Evolutionary conservation across 495 filamentous ascomycete genomes (phyloP).

Genomic region (Neurospora sp.): DNA sequence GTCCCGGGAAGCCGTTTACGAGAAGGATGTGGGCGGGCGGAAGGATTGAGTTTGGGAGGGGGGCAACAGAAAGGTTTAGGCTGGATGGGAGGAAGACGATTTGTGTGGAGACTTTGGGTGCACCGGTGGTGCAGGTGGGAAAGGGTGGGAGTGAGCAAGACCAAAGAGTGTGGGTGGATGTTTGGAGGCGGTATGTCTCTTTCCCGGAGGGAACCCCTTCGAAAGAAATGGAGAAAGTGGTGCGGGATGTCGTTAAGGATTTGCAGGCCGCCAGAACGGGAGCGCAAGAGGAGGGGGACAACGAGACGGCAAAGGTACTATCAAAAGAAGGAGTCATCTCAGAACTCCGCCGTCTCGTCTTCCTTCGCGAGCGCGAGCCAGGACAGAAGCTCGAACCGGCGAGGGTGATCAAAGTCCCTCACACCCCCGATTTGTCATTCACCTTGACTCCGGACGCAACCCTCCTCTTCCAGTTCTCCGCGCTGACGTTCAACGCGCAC

Average conservation of each 20-base stretch:
- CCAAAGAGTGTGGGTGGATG: constrained; percentile 35
- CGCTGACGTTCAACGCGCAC: constrained; percentile 79
- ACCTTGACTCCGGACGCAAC: constrained; percentile 49
- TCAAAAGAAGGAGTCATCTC: neutral
- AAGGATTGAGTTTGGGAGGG: constrained; percentile 24
- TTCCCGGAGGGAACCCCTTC: neutral
- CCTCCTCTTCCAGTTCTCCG: constrained; percentile 76
- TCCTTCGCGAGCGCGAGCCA: neutral
- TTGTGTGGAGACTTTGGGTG: constrained; percentile 54
- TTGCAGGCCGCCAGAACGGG: neutral
- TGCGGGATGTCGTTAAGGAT: neutral
- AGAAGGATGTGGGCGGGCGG: constrained; percentile 79
- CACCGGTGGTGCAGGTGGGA: constrained; percentile 33
- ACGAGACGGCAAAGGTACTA: too few species aligned
- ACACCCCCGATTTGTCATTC: constrained; percentile 46
- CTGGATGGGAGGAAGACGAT: constrained; percentile 43
- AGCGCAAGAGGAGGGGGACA: neutral
- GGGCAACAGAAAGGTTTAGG: constrained; percentile 9
- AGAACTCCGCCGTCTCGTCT: neutral
- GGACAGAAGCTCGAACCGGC: neutral
- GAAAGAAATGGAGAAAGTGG: neutral
- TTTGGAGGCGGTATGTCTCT: constrained; percentile 23
- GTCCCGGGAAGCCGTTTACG: constrained; percentile 51
- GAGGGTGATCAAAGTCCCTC: constrained; percentile 7
- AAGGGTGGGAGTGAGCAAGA: neutral